phyloP scores from a whole-genome alignment of 805 yeast genomes.

The Kodamaea jinghongensis region DNA sequence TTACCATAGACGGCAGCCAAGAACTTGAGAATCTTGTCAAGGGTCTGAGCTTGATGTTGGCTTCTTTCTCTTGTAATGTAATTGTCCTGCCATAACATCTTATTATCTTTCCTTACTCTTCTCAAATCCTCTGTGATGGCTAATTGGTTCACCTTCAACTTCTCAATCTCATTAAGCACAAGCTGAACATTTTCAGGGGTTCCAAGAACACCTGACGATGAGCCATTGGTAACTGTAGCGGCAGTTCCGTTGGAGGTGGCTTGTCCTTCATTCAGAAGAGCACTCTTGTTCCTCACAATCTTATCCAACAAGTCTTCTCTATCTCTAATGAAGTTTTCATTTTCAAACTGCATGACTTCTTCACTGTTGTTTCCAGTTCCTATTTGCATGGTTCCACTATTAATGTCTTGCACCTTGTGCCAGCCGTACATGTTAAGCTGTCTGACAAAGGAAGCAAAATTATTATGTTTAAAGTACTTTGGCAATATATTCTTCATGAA shows the following conservation, averaged over 20 bases:
- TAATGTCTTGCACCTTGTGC: conserved; percentile 96
- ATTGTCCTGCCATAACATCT: conserved; percentile 87
- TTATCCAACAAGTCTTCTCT: conserved; percentile 82
- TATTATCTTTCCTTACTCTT: conserved; percentile 83
- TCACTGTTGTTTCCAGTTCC: conserved; percentile 43
- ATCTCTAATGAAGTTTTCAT: conserved; percentile 72
- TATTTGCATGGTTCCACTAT: conserved; percentile 58
- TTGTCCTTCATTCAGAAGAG: conserved; percentile 20
- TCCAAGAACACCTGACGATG: conserved; percentile 2
- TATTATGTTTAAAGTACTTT: conserved; percentile 89
- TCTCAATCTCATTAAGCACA: conserved; percentile 69
- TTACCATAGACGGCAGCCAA: conserved; percentile 77
- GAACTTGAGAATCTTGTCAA: conserved; percentile 83
- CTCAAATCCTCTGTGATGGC: conserved; percentile 81
- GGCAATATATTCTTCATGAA: conserved; percentile 87
- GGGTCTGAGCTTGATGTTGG: conserved; percentile 79
- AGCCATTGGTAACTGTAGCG: conserved; percentile 16
- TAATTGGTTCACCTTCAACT: conserved; percentile 71
- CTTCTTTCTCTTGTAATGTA: conserved; percentile 80
- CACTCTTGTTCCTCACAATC: conserved; percentile 71
- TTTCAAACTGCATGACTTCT: conserved; percentile 86
- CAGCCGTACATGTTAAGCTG: conserved; percentile 98
- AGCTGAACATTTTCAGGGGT: conserved; percentile 42
- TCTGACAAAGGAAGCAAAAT: conserved; percentile 93
- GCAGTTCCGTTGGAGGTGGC: conserved; percentile 20